These are phyloP conservation scores for Geranomyces michiganensis DNA, from an alignment of 192 early-diverging fungal species.

Conservation along the genomic window DNA sequence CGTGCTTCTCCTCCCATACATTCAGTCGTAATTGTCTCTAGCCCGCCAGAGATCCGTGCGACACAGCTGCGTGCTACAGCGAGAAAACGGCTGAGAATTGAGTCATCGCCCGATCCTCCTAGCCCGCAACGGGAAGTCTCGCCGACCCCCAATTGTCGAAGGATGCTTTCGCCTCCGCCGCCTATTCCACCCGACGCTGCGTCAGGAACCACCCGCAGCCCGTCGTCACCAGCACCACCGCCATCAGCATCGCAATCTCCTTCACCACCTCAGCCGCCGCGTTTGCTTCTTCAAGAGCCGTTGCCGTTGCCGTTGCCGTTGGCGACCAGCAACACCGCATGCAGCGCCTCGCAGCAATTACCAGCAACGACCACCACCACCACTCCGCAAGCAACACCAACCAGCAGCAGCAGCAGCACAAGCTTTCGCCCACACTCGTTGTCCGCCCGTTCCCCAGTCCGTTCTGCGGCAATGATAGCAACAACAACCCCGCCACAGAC, in stretches of 20 bases:
- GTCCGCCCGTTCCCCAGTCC: background rate
- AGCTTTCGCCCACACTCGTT: background rate
- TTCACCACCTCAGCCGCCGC: background rate
- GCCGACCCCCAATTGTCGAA: no score
- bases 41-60: no score
- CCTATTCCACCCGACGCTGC: no score
- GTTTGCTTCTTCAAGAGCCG: background rate
- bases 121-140: no score
- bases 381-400: background rate
- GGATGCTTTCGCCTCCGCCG: no score
- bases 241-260: background rate
- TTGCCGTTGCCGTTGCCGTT: no score
- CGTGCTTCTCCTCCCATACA: background rate
- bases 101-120: slow-evolving; percentile 8
- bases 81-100: background rate
- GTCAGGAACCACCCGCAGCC: background rate
- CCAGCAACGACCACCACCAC: no score
- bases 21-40: background rate
- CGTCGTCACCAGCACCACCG: background rate
- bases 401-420: background rate
- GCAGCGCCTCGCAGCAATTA: background rate
- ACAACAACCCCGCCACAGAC: slow-evolving; percentile 1
- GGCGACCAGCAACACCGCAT: background rate
- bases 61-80: background rate
- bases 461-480: background rate